A percentile compares a stretch with the other conserved stretches of the same genome.
Evolutionary conservation across 2,329 filamentous ascomycete species (phyloP).

Genomic region (Monilinia fructicola): DNA sequence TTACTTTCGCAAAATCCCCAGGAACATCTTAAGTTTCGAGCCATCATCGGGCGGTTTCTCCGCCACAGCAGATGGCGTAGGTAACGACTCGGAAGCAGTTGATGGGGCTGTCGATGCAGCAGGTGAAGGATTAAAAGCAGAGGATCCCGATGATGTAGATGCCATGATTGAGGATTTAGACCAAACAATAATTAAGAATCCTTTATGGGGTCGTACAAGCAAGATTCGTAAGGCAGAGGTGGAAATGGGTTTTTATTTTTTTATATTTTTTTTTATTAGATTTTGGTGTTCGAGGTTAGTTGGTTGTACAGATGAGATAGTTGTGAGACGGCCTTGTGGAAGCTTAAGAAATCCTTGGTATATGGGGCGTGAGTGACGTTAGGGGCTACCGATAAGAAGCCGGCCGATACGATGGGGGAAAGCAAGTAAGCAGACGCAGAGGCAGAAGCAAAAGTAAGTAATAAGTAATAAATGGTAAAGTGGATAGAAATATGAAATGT

Average conservation of each 20-base stretch:
- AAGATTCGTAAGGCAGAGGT: not conserved
- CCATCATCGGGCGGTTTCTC: constrained; percentile 71
- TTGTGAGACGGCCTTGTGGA: not conserved
- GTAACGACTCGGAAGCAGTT: constrained; percentile 33
- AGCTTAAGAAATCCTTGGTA: not conserved
- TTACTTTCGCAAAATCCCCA: constrained; percentile 85
- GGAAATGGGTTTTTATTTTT: not conserved
- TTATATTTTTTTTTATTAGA: not conserved
- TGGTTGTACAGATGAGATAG: constrained; percentile 16
- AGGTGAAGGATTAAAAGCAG: constrained; percentile 32
- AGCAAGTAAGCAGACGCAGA: not conserved
- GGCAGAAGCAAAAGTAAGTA: too few relatives aligned
- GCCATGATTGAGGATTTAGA: constrained; percentile 31
- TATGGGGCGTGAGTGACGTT: constrained; percentile 11
- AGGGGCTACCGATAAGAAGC: constrained; percentile 18
- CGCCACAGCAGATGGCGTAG: constrained; percentile 31
- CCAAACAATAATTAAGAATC: not conserved
- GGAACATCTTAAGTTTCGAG: constrained; percentile 85
- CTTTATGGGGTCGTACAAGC: not conserved
- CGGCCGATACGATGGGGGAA: constrained; percentile 14
- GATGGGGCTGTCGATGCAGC: constrained; percentile 35
- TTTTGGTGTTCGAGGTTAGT: constrained; percentile 6
- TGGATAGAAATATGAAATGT: too few relatives aligned
- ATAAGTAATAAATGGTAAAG: not conserved
- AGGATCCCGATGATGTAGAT: constrained; percentile 36